Base-by-base conservation (phyloP, 345 rosid genomes). In the Eucalyptus albens region DNA sequence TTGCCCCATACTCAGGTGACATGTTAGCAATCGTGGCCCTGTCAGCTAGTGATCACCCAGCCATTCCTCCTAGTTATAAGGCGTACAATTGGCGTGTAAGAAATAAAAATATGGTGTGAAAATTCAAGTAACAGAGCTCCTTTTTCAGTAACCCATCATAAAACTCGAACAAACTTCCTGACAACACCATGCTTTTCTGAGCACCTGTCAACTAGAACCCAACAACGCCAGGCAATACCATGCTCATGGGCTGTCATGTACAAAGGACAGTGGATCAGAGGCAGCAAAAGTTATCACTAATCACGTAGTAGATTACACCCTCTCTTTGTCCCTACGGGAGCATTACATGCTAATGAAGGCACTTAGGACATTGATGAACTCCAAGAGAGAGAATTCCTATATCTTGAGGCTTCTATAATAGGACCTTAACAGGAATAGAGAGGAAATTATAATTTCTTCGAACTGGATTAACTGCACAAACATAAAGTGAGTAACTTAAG, bases 1-100 rank as follows among this genome's bases (percentile, higher is more conserved):
- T 97, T 90, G 99, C 98, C 88, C 98, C 99, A 92, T 97, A 97
- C 92, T 96, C 98, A 12, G 99, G 99, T 85, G 98, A 97, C 99
- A 97, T 96, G 89, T 97, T 96, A 44, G 99, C 97, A 90, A 97
- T 96, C 26, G 98, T 97, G 77, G 98, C 98, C 88, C 99, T 93
- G 88, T 97, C 99, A 83, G 98, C 98, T 80, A 97, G 91, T 88
- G 99, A 95, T n/a, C 96, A 94, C 91, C 93, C 90, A 65, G 95
- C 94, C 97, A 96, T 94, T 67, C 99, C 98, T 88, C 94, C 97
- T 87, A 65, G 85, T 91, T 45, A 33, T 27, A 24, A 50, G 51
- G 31, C 29, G 51, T 31, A 45, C 65, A 65, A 27, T 21, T 62
- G 88, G 21, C 15, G 50, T 42, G 51, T 11, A 37, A 37, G 88